Conservation (phyloP, 345 rosid species). For the Eucalyptus marginata region DNA sequence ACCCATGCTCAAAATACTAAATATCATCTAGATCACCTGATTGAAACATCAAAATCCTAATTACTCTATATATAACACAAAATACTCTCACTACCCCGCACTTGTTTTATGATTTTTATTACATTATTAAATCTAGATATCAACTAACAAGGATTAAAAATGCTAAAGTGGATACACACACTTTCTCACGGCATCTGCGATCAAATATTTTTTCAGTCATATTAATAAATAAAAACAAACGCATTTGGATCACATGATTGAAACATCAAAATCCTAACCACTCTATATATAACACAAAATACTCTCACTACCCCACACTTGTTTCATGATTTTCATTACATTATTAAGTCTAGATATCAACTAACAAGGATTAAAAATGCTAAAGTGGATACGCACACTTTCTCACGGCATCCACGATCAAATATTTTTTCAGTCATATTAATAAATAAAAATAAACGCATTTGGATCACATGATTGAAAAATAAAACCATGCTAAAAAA, state of each 20-base stretch:
- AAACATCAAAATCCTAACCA: background rate
- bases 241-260: background rate
- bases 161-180: background rate
- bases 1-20: no score
- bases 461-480: background rate
- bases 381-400: background rate
- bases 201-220: background rate
- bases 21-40: background rate
- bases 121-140: background rate
- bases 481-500: no score
- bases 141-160: background rate
- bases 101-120: background rate
- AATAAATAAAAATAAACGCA: no score
- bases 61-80: background rate
- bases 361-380: background rate
- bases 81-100: background rate
- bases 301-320: background rate
- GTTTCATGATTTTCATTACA: no score
- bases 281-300: background rate
- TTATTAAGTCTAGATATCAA: no score
- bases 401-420: background rate
- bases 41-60: background rate
- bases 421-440: background rate
- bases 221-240: no score
- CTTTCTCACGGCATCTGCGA: background rate